Base-by-base conservation (phyloP, 306 rosid genomes). In the Cicer judaicum region DNA sequence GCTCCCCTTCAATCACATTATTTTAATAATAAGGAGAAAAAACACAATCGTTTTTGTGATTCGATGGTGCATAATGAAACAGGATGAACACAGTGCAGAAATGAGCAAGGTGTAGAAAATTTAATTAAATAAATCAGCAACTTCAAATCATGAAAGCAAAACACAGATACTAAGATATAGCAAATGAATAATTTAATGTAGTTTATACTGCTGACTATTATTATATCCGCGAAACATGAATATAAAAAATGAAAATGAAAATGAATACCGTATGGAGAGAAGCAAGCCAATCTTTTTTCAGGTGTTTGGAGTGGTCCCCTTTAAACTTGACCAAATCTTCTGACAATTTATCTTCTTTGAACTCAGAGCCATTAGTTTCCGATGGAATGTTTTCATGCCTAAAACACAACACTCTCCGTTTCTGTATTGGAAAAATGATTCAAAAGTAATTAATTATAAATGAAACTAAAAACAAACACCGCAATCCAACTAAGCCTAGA, bases 321-420 rank as follows among this genome's bases (percentile, higher is more conserved):
- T 73, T 47, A 40, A 68, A 64, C 75, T 74, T 66, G 40, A 53
- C 75, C 53, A 77, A 70, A 72, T 87, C 85, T 69, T 76, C 79
- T 11, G 88, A 47, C 43, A 66, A 64, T 38, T 76, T 66, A 76
- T 79, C 87, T 64, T 79, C 78, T 60, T 59, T 7, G 60, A 21
- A 40, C 50, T 82, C 85, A 10, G 66, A 74, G 62, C 50, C 83
- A 63, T 73, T 54, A 60, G 12, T 46, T 44, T 67, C 80, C 4
- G 81, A 47, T 56, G 88, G 73, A 73, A 41, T 13, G 36, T 70
- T 72, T 74, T 74, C 80, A 79, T 82, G 73, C 79, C 79, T 77
- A 34, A 65, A 74, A 72, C 90, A 82, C 70, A 50, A 73, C 60
- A 69, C 12, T 55, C 80, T 79, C 81, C 86, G 79, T 74, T 80